Base-by-base conservation (phyloP, 805 yeast genomes). In the Wickerhamomyces strasburgensis region DNA sequence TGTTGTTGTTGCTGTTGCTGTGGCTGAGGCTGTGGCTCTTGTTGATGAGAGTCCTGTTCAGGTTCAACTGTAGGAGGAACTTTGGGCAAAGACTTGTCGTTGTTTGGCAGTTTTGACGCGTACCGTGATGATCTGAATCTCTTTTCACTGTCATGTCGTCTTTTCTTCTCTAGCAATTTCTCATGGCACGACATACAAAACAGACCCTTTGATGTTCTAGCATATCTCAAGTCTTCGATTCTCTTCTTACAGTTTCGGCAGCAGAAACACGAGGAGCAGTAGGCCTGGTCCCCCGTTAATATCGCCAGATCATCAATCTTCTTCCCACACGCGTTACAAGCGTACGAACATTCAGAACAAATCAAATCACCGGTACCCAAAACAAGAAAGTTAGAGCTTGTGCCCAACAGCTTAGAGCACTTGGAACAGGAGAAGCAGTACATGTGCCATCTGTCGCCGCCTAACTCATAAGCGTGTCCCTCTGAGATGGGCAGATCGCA, bases 371-470 rank as follows among this genome's bases (percentile, higher is more conserved):
- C 98, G 40, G 93, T 87, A 3, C 97, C 98, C 32, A 93, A 67
- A 2, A 90, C 97, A 35, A 93, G 65, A 59, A 93, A 86, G 59
- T 89, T 89, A 17, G 94, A 81, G 52, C 87, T 83, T 44, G 94
- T 84, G 18, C 95, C 95, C 38, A 93, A 65, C 26, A 80, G 73
- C 49, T 76, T 72, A 26, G 73, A 68, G 60, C 98, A 93, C 48
- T 82, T 82, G 37, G 94, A 83, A 61, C 98, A 93, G 32, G 78
- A 72, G 62, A 93, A 93, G 62, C 98, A 93, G 44, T 83, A 74
- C 39, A 87, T 83, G 59, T 93, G 98, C 98, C 98, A 93, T 46
- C 96, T 76, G 56, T 87, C 90, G 19, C 84, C 94, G 17, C 96
- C 96, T 34, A 90, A 67, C 57, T 90, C 98, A 57, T 87, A 93